Evolutionary conservation across 1,284 basidiomycete genomes (phyloP).

Genomic region (Apiotrichum laibachii): DNA sequence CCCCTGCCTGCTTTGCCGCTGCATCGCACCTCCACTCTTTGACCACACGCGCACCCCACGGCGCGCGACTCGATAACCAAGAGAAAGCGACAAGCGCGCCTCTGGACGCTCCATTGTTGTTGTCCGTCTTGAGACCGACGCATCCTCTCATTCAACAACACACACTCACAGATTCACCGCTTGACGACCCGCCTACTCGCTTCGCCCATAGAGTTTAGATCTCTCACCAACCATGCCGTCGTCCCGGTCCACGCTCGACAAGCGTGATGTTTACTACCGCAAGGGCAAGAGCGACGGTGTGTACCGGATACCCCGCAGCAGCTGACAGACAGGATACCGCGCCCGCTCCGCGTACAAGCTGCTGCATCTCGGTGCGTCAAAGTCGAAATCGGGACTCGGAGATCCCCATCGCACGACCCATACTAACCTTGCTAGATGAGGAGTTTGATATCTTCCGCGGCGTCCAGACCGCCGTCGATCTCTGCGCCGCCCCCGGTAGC

Average conservation of each 20-base stretch:
- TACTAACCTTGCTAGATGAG: constrained; percentile 48
- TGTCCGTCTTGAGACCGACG: too few relatives aligned
- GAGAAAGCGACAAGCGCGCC: too few relatives aligned
- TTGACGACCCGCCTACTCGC: background rate
- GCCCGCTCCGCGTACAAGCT: constrained; percentile 60
- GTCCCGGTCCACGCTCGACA: constrained; percentile 51
- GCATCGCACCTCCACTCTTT: too few relatives aligned
- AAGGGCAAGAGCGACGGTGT: constrained; percentile 45
- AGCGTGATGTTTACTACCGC: constrained; percentile 58
- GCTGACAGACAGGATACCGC: constrained; percentile 51
- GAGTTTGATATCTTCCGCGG: constrained; percentile 56
- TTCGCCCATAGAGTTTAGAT: background rate
- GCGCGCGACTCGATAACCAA: too few relatives aligned
- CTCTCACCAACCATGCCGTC: constrained; percentile 32
- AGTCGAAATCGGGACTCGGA: background rate
- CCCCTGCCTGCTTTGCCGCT: too few relatives aligned
- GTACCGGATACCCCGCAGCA: background rate
- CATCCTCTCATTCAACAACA: too few relatives aligned
- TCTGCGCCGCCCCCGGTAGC: constrained; percentile 59
- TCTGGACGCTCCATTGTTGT: too few relatives aligned
- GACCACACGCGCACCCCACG: too few relatives aligned
- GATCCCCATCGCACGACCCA: background rate
- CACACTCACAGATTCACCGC: background rate
- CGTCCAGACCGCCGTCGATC: constrained; percentile 55
- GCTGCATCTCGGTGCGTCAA: constrained; percentile 34